These are phyloP conservation scores for Areca catechu DNA, from an alignment of 176 grass and related monocot genomes.

Conservation along the genomic window DNA sequence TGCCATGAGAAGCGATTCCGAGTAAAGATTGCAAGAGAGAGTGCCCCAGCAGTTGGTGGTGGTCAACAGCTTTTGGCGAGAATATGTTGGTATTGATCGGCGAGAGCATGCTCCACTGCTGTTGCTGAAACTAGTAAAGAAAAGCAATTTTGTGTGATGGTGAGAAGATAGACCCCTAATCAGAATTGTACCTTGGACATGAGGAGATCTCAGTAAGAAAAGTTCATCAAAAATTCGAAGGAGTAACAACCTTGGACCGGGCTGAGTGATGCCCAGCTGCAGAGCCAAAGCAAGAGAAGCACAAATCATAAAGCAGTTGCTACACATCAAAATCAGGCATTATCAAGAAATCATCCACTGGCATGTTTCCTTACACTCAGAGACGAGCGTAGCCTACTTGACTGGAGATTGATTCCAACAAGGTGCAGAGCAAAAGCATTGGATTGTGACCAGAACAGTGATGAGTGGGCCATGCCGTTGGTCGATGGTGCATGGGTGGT, in stretches of 20 bases:
- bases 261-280: constrained; percentile 28
- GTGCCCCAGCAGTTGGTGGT: constrained; percentile 47
- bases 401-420: constrained; percentile 5
- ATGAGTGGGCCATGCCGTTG: constrained; percentile 7
- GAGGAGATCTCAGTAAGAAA: constrained; percentile 68
- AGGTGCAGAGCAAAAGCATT: constrained; percentile 37
- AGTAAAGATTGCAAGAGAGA: constrained; percentile 60
- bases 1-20: constrained; percentile 41
- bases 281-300: constrained; percentile 40
- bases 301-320: constrained; percentile 35
- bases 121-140: constrained; percentile 82
- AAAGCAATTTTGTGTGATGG: constrained; percentile 68
- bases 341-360: not conserved
- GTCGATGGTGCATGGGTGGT: constrained; percentile 38
- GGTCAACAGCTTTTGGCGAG: constrained; percentile 47
- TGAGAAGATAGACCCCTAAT: constrained; percentile 56
- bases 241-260: constrained; percentile 41
- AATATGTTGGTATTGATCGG: constrained; percentile 62
- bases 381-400: constrained; percentile 52
- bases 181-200: constrained; percentile 52
- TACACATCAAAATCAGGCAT: constrained; percentile 46
- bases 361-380: constrained; percentile 47
- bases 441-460: constrained; percentile 25
- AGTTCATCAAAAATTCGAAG: constrained; percentile 66
- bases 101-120: constrained; percentile 67